Conservation (phyloP, 2,329 filamentous ascomycete species). For the Aspergillus intermedius region DNA sequence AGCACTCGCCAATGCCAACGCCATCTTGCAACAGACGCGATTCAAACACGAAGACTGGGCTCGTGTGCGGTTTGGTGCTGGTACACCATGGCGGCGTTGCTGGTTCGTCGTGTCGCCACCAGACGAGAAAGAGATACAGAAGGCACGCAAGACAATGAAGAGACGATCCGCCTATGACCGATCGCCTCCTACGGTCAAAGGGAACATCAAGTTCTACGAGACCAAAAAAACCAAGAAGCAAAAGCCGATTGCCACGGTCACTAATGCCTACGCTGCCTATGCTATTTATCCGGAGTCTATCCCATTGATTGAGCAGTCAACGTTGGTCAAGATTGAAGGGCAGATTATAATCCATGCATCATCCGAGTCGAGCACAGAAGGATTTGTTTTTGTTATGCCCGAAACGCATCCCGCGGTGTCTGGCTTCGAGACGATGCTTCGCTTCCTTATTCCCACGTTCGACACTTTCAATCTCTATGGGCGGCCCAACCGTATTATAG, state of each 20-base stretch:
- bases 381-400: slow-evolving; percentile 97
- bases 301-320: slow-evolving; percentile 87
- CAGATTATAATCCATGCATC: slow-evolving; percentile 79
- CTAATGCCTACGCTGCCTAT: slow-evolving; percentile 84
- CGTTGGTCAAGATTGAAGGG: slow-evolving; percentile 87
- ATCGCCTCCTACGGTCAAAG: slow-evolving; percentile 64
- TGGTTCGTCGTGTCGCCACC: slow-evolving; percentile 94
- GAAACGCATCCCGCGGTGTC: slow-evolving; percentile 85
- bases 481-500: slow-evolving; percentile 75
- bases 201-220: slow-evolving; percentile 93
- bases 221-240: slow-evolving; percentile 83
- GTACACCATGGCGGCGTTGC: slow-evolving; percentile 90
- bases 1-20: slow-evolving; percentile 76
- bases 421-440: slow-evolving; percentile 91
- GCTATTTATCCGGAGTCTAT: slow-evolving; percentile 95
- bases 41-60: slow-evolving; percentile 87
- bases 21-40: slow-evolving; percentile 75
- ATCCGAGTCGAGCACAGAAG: slow-evolving; percentile 72
- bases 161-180: slow-evolving; percentile 82
- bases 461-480: slow-evolving; percentile 91
- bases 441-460: slow-evolving; percentile 88
- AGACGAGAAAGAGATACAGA: slow-evolving; percentile 85
- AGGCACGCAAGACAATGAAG: slow-evolving; percentile 71
- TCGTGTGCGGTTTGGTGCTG: slow-evolving; percentile 87
- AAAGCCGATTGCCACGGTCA: slow-evolving; percentile 83